phyloP scores from a whole-genome alignment of 768 basidiomycete genomes.

The Mycena floridula region DNA sequence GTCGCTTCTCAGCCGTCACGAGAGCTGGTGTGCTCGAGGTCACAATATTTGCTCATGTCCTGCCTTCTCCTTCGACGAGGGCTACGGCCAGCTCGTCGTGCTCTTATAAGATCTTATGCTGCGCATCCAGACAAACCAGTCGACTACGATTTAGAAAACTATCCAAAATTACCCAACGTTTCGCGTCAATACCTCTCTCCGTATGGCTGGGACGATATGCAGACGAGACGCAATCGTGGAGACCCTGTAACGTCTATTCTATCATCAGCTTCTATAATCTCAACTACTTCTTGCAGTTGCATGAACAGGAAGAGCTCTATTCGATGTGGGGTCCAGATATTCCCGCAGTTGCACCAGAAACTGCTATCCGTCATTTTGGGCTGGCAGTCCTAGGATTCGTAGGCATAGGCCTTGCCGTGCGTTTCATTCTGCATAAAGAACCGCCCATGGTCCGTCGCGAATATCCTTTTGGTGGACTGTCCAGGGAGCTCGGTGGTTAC shows the following conservation, averaged over 20 bases:
- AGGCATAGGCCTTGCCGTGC: constrained; percentile 53
- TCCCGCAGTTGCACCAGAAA: constrained; percentile 51
- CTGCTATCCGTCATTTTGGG: constrained; percentile 60
- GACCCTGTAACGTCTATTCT: constrained; percentile 49
- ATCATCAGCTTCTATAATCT: constrained; percentile 6
- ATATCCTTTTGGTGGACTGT: constrained; percentile 73
- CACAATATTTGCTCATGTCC: not conserved
- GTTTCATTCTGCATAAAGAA: constrained; percentile 49
- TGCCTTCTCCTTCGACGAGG: not conserved
- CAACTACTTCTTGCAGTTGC: constrained; percentile 43
- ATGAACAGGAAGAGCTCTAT: constrained; percentile 73
- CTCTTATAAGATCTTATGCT: constrained; percentile 6
- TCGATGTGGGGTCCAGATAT: constrained; percentile 89
- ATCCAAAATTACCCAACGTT: constrained; percentile 64
- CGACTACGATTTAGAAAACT: constrained; percentile 24
- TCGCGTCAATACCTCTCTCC: constrained; percentile 61
- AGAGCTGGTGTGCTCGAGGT: no score
- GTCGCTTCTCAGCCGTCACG: no score
- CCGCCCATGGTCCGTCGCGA: constrained; percentile 63
- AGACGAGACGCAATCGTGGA: constrained; percentile 76
- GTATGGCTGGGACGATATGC: constrained; percentile 68
- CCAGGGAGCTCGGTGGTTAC: constrained; percentile 71
- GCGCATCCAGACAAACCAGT: constrained; percentile 20
- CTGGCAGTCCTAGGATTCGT: constrained; percentile 59
- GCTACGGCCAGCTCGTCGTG: not conserved